Percentiles rank a stretch among this genome's conserved stretches.
phyloP scores from a whole-genome alignment of 1,284 basidiomycete genomes.

The Rhodotorula sp. region DNA sequence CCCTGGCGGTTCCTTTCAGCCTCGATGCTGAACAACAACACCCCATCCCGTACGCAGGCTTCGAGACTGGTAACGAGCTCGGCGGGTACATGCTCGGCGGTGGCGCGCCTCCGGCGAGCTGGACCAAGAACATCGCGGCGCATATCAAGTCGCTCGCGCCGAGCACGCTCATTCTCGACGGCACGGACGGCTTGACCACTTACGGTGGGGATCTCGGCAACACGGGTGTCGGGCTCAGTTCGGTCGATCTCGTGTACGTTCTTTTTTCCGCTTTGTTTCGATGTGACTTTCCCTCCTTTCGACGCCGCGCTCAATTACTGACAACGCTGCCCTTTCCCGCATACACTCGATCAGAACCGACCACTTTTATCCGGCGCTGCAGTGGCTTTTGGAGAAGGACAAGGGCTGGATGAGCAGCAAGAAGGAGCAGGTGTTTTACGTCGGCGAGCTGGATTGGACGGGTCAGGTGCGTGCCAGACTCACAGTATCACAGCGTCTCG shows the following conservation, averaged over 20 bases:
- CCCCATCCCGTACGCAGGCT: constrained; percentile 32
- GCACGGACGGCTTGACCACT: constrained; percentile 40
- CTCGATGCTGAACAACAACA: not conserved
- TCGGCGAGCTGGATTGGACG: constrained; percentile 45
- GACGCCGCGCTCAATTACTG: not conserved
- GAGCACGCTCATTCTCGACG: constrained; percentile 46
- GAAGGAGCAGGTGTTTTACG: constrained; percentile 33
- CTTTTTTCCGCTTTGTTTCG: too few relatives aligned
- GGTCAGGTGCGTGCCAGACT: constrained; percentile 11
- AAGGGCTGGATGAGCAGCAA: constrained; percentile 18
- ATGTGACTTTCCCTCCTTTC: not conserved
- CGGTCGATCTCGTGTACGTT: constrained; percentile 38
- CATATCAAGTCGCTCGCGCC: constrained; percentile 49
- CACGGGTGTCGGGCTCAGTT: constrained; percentile 19
- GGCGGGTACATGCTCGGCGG: constrained; percentile 45
- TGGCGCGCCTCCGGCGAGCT: constrained; percentile 45
- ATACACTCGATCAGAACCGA: constrained; percentile 32
- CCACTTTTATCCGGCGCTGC: constrained; percentile 43
- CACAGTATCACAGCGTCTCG: not conserved
- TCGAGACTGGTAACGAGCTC: constrained; percentile 52
- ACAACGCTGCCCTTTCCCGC: not conserved
- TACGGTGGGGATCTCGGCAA: constrained; percentile 26
- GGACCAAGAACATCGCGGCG: constrained; percentile 48
- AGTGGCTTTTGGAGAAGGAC: constrained; percentile 40
- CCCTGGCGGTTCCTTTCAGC: too few relatives aligned